Percentiles rank a stretch among this genome's conserved stretches.
Conservation (phyloP, 306 rosid genomes). For the Boehmeria nivea region DNA sequence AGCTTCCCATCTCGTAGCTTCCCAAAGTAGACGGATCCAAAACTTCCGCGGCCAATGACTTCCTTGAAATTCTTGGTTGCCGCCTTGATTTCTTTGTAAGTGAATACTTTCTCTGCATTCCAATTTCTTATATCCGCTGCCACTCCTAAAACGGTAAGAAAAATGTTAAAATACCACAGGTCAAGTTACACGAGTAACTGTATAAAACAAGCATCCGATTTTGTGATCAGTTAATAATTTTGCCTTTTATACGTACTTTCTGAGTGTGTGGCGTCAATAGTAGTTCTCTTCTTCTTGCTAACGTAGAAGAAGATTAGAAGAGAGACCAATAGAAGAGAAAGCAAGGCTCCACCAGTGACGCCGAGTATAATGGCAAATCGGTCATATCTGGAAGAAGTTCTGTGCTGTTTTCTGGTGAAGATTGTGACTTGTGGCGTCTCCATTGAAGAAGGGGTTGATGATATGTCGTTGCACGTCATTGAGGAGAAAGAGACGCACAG, state of each 20-base stretch:
- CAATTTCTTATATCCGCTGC: conserved; percentile 64
- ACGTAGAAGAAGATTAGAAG: conserved; percentile 36
- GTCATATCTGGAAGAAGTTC: conserved; percentile 15
- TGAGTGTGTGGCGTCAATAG: conserved; percentile 29
- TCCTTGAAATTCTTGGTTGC: conserved; percentile 82
- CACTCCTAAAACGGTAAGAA: conserved; percentile 29
- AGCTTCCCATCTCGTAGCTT: conserved; percentile 63
- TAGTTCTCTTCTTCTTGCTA: conserved; percentile 35
- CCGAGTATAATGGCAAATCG: conserved; percentile 44
- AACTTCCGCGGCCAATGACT: conserved; percentile 81
- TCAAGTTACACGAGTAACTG: too few species aligned
- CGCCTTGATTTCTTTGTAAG: conserved; percentile 73
- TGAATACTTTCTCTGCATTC: conserved; percentile 68
- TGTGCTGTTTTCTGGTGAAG: conserved; percentile 41
- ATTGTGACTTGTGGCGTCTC: conserved; percentile 74
- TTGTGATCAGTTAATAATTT: neutral
- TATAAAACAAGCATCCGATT: neutral
- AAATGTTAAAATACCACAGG: conserved; percentile 10
- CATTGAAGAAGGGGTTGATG: conserved; percentile 56
- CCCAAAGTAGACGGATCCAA: conserved; percentile 89
- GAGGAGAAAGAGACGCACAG: conserved; percentile 68
- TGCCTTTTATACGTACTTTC: conserved; percentile 50
- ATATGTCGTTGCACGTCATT: conserved; percentile 46
- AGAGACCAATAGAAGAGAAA: conserved; percentile 35
- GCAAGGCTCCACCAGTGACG: conserved; percentile 50